phyloP scores from a whole-genome alignment of 768 basidiomycete species.

The Pholiota microspora region DNA sequence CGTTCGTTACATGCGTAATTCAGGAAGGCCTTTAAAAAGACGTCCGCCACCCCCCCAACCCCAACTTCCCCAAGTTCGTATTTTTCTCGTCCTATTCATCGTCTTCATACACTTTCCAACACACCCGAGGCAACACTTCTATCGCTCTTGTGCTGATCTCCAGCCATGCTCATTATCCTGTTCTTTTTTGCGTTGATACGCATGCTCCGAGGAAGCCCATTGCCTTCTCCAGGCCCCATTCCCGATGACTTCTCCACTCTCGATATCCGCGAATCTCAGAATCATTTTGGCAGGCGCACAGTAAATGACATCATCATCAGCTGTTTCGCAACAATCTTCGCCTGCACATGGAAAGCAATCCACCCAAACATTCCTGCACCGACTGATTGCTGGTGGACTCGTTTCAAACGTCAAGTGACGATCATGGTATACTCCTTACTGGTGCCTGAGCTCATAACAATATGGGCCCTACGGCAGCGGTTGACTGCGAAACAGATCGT shows the following conservation, averaged over 20 bases:
- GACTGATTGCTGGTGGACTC: neutral
- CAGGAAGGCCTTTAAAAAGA: too few relatives aligned
- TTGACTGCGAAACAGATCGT: slow-evolving; percentile 10
- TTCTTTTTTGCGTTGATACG: neutral
- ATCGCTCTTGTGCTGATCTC: too few relatives aligned
- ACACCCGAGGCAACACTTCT: too few relatives aligned
- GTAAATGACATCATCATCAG: neutral
- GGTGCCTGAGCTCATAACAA: slow-evolving; percentile 19
- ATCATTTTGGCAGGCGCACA: neutral
- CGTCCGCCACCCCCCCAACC: too few relatives aligned
- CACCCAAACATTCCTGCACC: slow-evolving; percentile 14
- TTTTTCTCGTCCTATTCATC: too few relatives aligned
- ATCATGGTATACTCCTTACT: slow-evolving; percentile 10
- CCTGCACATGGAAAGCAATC: slow-evolving; percentile 9
- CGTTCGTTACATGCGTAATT: too few relatives aligned
- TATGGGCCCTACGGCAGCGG: slow-evolving; percentile 20
- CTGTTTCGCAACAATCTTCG: slow-evolving; percentile 10
- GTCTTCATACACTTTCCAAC: too few relatives aligned
- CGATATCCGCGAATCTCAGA: neutral
- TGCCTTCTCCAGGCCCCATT: neutral
- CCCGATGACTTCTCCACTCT: neutral
- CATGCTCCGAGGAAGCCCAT: neutral
- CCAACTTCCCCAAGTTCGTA: too few relatives aligned
- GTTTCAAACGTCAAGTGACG: neutral
- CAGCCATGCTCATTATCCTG: neutral